Conservation (phyloP, 2,329 filamentous ascomycete genomes). For the Alternaria hordeiaustralica region DNA sequence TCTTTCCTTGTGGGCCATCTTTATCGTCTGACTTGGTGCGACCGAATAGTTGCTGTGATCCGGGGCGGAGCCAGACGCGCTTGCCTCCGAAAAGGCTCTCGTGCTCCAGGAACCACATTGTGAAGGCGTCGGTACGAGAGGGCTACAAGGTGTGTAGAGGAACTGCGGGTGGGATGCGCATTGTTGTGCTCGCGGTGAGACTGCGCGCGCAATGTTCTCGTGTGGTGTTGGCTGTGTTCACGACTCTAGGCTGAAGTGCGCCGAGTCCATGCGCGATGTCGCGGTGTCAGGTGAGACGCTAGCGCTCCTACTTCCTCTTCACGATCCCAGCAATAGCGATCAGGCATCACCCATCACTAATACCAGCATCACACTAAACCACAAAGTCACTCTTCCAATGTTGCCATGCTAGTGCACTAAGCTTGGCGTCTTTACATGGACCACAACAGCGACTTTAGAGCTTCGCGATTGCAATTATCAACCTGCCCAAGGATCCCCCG, state of each 20-base stretch:
- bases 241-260: neutral
- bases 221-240: neutral
- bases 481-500: neutral
- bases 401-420: neutral
- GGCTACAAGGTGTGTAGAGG: neutral
- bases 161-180: neutral
- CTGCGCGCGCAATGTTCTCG: neutral
- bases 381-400: neutral
- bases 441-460: neutral
- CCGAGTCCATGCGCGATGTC: conserved; percentile 5
- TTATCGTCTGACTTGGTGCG: conserved; percentile 70
- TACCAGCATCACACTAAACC: neutral
- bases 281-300: conserved; percentile 16
- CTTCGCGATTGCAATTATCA: neutral
- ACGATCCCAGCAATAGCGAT: neutral
- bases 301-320: neutral
- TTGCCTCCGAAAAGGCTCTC: conserved; percentile 64
- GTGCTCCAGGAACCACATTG: conserved; percentile 64
- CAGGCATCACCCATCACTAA: neutral
- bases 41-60: conserved; percentile 84
- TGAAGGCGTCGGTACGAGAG: neutral
- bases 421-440: neutral
- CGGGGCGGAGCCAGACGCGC: conserved; percentile 83
- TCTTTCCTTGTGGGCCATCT: conserved; percentile 41
- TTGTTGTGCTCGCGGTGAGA: neutral